Percentiles rank a stretch among this genome's conserved stretches.
Evolutionary conservation across 2,329 filamentous ascomycete species (phyloP).

Genomic region (Monosporascus sp.): DNA sequence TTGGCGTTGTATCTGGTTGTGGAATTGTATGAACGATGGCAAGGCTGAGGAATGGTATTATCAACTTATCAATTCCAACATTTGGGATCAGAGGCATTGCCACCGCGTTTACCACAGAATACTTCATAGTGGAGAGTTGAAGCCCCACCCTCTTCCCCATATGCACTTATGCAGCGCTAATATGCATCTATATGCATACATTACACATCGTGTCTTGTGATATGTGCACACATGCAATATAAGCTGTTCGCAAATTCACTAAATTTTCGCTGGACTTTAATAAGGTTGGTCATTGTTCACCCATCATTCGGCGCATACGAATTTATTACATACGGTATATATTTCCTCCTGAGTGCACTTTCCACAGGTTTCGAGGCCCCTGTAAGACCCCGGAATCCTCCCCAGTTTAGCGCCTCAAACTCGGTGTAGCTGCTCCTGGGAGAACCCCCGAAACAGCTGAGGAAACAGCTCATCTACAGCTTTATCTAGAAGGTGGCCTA

Average conservation of each 20-base stretch:
- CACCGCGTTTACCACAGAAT: not conserved
- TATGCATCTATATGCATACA: not conserved
- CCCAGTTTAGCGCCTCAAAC: not conserved
- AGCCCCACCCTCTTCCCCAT: not conserved
- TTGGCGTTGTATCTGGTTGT: constrained; percentile 2
- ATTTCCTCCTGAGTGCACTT: not conserved
- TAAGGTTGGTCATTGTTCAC: too few species aligned
- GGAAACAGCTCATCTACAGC: not conserved
- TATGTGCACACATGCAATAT: too few species aligned
- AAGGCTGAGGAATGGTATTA: too few species aligned
- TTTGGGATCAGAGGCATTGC: not conserved
- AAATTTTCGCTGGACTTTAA: too few species aligned
- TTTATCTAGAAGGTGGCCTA: too few species aligned
- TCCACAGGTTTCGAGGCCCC: not conserved
- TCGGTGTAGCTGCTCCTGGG: not conserved
- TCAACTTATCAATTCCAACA: not conserved
- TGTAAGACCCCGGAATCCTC: not conserved
- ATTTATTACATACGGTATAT: too few species aligned
- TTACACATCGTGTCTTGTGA: not conserved
- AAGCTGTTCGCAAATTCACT: too few species aligned
- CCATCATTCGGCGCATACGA: too few species aligned
- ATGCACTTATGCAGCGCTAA: not conserved
- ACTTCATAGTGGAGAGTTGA: not conserved
- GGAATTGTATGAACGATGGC: constrained; percentile 1
- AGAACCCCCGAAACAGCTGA: not conserved